Conservation (phyloP, 495 filamentous ascomycete species). For the Penicillium paradoxum region DNA sequence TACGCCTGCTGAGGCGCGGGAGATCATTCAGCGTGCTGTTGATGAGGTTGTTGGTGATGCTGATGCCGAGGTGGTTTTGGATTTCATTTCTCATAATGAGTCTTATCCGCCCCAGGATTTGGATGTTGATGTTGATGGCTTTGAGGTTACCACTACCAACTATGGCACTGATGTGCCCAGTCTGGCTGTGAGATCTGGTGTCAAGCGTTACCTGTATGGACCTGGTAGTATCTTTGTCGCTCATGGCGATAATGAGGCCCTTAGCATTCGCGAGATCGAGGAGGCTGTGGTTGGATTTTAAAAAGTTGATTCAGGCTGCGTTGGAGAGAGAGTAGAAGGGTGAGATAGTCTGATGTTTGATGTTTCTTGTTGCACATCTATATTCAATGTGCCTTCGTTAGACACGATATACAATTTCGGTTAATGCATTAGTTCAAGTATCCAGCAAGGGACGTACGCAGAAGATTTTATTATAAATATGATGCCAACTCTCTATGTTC, state of each 20-base stretch:
- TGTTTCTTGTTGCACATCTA: neutral
- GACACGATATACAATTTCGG: neutral
- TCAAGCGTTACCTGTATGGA: slow-evolving; percentile 83
- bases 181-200: slow-evolving; percentile 46
- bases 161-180: slow-evolving; percentile 92
- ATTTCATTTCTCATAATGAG: slow-evolving; percentile 41
- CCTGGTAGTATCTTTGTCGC: slow-evolving; percentile 86
- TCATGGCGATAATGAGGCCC: slow-evolving; percentile 77
- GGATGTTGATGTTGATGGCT: slow-evolving; percentile 76
- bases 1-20: slow-evolving; percentile 48
- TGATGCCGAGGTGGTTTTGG: slow-evolving; percentile 56
- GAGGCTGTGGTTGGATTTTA: slow-evolving; percentile 67
- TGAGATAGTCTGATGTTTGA: neutral
- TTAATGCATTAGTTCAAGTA: neutral
- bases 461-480: neutral
- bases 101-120: slow-evolving; percentile 73
- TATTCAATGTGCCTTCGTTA: neutral
- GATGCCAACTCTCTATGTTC: neutral
- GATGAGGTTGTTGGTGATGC: slow-evolving; percentile 52
- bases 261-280: slow-evolving; percentile 64
- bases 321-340: slow-evolving; percentile 32
- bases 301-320: slow-evolving; percentile 61
- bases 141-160: slow-evolving; percentile 73
- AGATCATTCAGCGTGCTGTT: slow-evolving; percentile 52
- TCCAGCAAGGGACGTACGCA: neutral